These are phyloP conservation scores for Diaporthe velutina DNA, from an alignment of 2,329 filamentous ascomycete genomes.

Conservation along the genomic window DNA sequence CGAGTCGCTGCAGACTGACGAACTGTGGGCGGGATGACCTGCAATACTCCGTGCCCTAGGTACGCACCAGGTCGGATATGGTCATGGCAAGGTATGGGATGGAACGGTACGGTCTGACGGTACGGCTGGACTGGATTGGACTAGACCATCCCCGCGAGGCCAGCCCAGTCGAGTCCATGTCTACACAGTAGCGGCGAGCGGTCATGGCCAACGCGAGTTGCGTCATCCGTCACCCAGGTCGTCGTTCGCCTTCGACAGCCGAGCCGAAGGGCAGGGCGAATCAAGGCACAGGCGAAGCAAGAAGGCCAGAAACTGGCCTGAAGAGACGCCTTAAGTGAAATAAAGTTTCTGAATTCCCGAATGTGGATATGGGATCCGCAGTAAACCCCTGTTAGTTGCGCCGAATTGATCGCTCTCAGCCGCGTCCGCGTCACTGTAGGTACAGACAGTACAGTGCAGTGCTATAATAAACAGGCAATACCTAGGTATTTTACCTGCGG, in stretches of 20 bases:
- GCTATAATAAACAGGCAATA: neutral
- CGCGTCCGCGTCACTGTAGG: constrained; percentile 15
- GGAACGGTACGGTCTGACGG: neutral
- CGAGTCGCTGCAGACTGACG: constrained; percentile 14
- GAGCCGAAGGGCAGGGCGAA: constrained; percentile 11
- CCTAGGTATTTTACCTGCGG: neutral
- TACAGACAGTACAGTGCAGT: neutral
- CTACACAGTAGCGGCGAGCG: constrained; percentile 10
- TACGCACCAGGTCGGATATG: constrained; percentile 9
- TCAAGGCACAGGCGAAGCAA: constrained; percentile 19
- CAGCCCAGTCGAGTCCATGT: neutral
- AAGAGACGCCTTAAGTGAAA: constrained; percentile 24
- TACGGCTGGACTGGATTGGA: neutral
- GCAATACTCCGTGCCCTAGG: constrained; percentile 15
- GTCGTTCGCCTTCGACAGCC: constrained; percentile 6
- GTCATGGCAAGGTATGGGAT: constrained; percentile 1
- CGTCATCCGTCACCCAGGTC: constrained; percentile 21
- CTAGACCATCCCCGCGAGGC: neutral
- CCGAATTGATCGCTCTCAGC: constrained; percentile 20
- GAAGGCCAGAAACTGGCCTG: constrained; percentile 11
- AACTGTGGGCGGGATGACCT: neutral
- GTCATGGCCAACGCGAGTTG: constrained; percentile 9
- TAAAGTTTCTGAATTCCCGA: constrained; percentile 28
- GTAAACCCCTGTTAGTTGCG: constrained; percentile 2
- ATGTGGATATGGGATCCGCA: constrained; percentile 22